These are phyloP conservation scores for Nicotiana tabacum DNA, from an alignment of 257 asterid genomes.

Conservation along the genomic window DNA sequence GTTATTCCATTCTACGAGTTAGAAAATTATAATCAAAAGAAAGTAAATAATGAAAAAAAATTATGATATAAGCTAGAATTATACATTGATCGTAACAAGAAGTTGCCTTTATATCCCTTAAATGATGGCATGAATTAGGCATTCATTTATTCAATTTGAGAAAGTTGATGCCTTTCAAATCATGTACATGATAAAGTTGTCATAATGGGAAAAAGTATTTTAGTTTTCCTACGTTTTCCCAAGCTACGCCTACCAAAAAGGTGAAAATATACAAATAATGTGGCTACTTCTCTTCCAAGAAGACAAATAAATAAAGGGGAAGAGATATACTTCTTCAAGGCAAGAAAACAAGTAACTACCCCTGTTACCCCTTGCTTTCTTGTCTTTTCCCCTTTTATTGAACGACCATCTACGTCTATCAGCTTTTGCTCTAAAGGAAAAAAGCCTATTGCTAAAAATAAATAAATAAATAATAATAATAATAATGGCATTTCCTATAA, in stretches of 20 bases:
- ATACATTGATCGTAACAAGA: neutral
- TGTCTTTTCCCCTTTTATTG: neutral
- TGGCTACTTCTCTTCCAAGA: neutral
- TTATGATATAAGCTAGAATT: neutral
- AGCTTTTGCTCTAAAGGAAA: neutral
- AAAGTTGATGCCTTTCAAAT: conserved; percentile 2
- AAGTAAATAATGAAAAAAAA: neutral
- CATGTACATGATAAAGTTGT: neutral
- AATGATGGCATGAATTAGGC: neutral
- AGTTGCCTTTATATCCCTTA: neutral
- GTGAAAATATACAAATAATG: neutral
- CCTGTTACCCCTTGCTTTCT: neutral
- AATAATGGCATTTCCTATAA: neutral
- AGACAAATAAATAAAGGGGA: conserved; percentile 9
- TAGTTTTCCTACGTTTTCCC: conserved; percentile 5
- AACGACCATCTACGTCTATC: neutral
- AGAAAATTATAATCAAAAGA: neutral
- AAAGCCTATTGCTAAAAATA: neutral
- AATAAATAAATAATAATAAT: neutral
- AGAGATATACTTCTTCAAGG: conserved; percentile 7
- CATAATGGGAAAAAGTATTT: neutral
- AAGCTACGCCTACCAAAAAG: neutral
- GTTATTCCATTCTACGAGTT: neutral
- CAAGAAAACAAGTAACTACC: conserved; percentile 1
- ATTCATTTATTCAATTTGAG: neutral